These are phyloP conservation scores for Phytophthora quininea DNA, from an alignment of 352 stramenopile species.

Conservation along the genomic window DNA sequence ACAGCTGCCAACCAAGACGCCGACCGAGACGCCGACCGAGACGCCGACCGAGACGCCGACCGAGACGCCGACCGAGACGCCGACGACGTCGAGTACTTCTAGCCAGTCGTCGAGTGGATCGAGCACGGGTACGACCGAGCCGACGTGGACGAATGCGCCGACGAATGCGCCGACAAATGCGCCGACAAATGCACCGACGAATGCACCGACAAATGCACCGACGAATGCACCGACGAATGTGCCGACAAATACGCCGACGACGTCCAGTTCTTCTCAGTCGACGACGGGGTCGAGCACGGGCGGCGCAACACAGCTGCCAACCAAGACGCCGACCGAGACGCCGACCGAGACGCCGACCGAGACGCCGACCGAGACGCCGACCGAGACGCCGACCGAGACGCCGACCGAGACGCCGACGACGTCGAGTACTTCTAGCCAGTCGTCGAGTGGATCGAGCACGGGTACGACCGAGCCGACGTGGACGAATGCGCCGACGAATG, in stretches of 20 bases:
- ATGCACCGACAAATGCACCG: not conserved
- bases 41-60: conserved; percentile 1
- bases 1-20: no score
- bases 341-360: no score
- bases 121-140: not conserved
- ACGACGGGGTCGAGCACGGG: not conserved
- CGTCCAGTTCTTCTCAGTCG: not conserved
- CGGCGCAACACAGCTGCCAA: no score
- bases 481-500: no score
- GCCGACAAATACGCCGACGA: not conserved
- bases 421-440: no score
- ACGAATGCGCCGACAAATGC: not conserved
- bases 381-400: conserved; percentile 1
- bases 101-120: not conserved
- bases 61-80: not conserved
- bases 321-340: no score
- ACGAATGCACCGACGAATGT: not conserved
- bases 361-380: no score
- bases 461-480: no score
- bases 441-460: not conserved
- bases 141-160: not conserved
- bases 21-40: conserved; percentile 11
- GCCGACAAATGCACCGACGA: no score
- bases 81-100: not conserved
- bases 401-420: no score